Evolutionary conservation across 176 grass and related monocot genomes (phyloP).

Genomic region (Rhipidocladum racemiflorum): DNA sequence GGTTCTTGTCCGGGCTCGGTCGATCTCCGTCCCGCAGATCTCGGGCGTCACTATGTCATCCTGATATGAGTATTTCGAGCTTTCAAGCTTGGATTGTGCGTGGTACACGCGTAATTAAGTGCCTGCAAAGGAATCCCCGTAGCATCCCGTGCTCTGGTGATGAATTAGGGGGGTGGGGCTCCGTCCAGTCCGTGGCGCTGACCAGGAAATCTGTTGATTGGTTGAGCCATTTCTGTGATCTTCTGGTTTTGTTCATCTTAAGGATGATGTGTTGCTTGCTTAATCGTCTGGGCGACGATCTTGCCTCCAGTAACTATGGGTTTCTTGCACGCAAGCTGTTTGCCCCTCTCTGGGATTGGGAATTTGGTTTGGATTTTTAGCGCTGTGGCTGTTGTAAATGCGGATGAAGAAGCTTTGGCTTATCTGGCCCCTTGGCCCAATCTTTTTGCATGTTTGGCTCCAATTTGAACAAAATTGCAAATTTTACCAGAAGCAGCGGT

Average conservation of each 20-base stretch:
- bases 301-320: background rate
- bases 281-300: background rate
- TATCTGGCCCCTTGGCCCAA: too few species aligned
- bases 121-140: background rate
- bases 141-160: background rate
- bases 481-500: too few species aligned
- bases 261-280: background rate
- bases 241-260: background rate
- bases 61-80: slow-evolving; percentile 12
- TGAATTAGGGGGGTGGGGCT: background rate
- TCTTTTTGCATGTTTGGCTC: too few species aligned
- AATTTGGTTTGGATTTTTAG: background rate
- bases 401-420: background rate
- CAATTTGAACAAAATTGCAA: too few species aligned
- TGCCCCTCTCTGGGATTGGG: background rate
- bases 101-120: background rate
- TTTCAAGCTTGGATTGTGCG: background rate
- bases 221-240: background rate
- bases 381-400: background rate
- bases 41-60: background rate
- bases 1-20: background rate
- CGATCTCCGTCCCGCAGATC: background rate
- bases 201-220: background rate
- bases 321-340: background rate
- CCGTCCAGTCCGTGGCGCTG: background rate